Base-by-base conservation (phyloP, 257 asterid genomes). In the Euphrasia confusa region DNA sequence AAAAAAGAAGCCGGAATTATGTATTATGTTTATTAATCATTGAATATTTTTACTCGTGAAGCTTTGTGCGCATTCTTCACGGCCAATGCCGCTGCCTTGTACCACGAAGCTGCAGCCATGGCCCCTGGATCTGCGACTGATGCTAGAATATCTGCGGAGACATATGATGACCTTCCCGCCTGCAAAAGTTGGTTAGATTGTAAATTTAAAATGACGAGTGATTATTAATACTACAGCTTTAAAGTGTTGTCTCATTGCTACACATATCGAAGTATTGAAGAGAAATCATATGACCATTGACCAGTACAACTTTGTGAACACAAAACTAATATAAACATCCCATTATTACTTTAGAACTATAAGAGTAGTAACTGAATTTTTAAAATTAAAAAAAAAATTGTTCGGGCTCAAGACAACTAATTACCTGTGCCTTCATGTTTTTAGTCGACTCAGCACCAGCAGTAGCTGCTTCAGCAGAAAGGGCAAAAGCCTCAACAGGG, bases 121-220 rank as follows among this genome's bases (percentile, higher is more conserved):
- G 99, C 99, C 44, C 99, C 99, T 32, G 99, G 99, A 66, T 92
- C 99, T 0, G 95, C 88, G 32, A 87, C 89, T 10, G 94, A 78
- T 24, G 95, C 84, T 63, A 89, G 93, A 70, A 80, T 81, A n/a
- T 81, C 94, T 10, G 81, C 81, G 4, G 95, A 81, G 37, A 89
- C 81, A 50, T 92, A 92, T 0, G 94, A 81, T 52, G 99, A 89
- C 12, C 99, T 90, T 35, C 99, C 99, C 15, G 97, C 99, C 99
- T 92, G 78, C 77, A 84, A 77, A 69, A 33, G 11, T 45, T 58
- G 47, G 48, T 52, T 52, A 26, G 24, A 48, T 24, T 53, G 14
- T 28, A 21, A 21, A 45, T n/a, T 37, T 37, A 8, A 37, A 8
- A 37, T 37, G 42, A 37, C 0, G 40, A 35, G 40, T 37, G 42